Percentiles rank a stretch among this genome's conserved stretches.
These are phyloP conservation scores for Neurospora sp. DNA, from an alignment of 495 filamentous ascomycete genomes.

Conservation along the genomic window DNA sequence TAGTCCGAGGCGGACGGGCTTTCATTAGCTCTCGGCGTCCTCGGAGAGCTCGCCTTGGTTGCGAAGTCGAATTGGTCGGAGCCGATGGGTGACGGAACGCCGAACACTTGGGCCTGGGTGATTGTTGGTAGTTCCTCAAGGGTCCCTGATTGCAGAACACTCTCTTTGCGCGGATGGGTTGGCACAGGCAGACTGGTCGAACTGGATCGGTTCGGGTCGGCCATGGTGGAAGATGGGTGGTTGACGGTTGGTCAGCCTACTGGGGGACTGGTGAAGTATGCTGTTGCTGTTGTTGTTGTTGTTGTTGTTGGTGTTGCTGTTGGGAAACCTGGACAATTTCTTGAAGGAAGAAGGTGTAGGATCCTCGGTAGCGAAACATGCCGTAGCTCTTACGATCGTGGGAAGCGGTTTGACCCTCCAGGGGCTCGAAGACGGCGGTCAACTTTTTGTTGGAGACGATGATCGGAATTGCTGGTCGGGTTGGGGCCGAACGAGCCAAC, in stretches of 20 bases:
- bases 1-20: slow-evolving; percentile 25
- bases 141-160: slow-evolving; percentile 14
- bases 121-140: slow-evolving; percentile 21
- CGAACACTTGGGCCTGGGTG: slow-evolving; percentile 15
- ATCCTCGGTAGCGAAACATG: slow-evolving; percentile 10
- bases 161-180: slow-evolving; percentile 9
- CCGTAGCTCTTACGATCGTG: background rate
- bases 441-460: background rate
- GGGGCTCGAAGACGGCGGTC: background rate
- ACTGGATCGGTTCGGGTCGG: slow-evolving; percentile 12
- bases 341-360: background rate
- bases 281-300: background rate
- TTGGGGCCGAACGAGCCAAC: background rate
- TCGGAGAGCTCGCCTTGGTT: slow-evolving; percentile 9
- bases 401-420: background rate
- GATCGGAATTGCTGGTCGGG: background rate
- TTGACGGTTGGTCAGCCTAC: slow-evolving; percentile 1
- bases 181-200: background rate
- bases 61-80: slow-evolving; percentile 26
- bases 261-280: background rate
- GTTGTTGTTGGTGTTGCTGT: background rate
- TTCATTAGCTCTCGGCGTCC: slow-evolving; percentile 7
- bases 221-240: slow-evolving; percentile 9
- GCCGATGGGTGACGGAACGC: slow-evolving; percentile 9
- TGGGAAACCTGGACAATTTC: background rate